A percentile compares a stretch with the other conserved stretches of the same genome.
Evolutionary conservation across 768 basidiomycete species (phyloP).

Genomic region (Epithele typhae): DNA sequence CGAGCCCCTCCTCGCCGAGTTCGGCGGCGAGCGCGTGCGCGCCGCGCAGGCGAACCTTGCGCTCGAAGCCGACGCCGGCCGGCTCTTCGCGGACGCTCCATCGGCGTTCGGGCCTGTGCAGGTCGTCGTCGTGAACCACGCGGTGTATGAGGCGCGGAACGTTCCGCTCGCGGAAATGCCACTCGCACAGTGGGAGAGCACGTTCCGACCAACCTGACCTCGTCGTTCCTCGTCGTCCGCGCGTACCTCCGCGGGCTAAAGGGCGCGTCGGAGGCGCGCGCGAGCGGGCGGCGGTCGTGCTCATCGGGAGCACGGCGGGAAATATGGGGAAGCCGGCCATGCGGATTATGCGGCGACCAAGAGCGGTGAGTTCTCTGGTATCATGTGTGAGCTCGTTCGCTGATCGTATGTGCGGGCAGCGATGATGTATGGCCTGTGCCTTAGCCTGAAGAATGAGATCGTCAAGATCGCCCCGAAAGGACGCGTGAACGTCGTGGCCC

Average conservation of each 20-base stretch:
- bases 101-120: constrained; percentile 48
- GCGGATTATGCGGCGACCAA: constrained; percentile 65
- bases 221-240: constrained; percentile 61
- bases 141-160: constrained; percentile 41
- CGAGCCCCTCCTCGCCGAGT: constrained; percentile 34
- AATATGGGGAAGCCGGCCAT: constrained; percentile 66
- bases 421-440: constrained; percentile 68
- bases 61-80: constrained; percentile 46
- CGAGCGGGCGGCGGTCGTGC: constrained; percentile 53
- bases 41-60: constrained; percentile 55
- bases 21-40: constrained; percentile 27
- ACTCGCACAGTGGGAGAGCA: constrained; percentile 59
- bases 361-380: constrained; percentile 45
- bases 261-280: constrained; percentile 33
- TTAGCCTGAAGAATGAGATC: constrained; percentile 76
- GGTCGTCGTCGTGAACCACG: constrained; percentile 61
- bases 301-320: constrained; percentile 74
- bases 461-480: constrained; percentile 68
- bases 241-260: constrained; percentile 51
- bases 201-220: constrained; percentile 62
- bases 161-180: constrained; percentile 53
- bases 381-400: too few species aligned
- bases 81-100: constrained; percentile 38
- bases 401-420: constrained; percentile 30
- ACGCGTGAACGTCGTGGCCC: constrained; percentile 66